Conservation (phyloP, 352 stramenopile species). For the Pythium dissimile region DNA sequence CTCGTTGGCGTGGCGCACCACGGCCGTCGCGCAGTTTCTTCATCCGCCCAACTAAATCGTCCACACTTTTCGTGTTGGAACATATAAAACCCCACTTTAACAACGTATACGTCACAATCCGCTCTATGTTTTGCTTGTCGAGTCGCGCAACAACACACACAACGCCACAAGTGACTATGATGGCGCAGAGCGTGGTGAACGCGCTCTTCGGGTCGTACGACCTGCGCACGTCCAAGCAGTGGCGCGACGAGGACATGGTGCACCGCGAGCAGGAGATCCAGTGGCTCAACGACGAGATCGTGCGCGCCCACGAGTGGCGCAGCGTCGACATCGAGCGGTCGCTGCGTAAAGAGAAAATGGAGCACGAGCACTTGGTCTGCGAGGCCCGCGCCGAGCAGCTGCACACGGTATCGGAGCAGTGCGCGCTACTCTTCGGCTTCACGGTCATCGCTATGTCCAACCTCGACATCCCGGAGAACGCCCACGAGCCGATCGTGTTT, state of each 20-base stretch:
- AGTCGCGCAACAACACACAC: too few relatives aligned
- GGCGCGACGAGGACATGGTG: constrained; percentile 66
- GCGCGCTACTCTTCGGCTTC: constrained; percentile 62
- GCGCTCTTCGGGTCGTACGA: constrained; percentile 80
- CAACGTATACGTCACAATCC: constrained; percentile 6
- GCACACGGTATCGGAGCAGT: constrained; percentile 64
- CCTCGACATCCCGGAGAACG: constrained; percentile 36
- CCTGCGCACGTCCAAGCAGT: constrained; percentile 70
- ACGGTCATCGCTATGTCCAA: constrained; percentile 68
- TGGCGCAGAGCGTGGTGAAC: constrained; percentile 53
- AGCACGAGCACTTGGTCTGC: constrained; percentile 60
- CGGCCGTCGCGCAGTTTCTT: constrained; percentile 6
- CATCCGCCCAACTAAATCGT: too few relatives aligned
- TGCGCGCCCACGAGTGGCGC: constrained; percentile 65
- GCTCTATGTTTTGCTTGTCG: too few relatives aligned
- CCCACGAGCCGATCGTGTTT: constrained; percentile 34
- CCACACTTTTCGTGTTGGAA: too few relatives aligned
- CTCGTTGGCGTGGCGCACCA: background rate
- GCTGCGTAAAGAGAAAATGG: constrained; percentile 56
- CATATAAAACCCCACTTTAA: too few relatives aligned
- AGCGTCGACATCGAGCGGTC: constrained; percentile 61
- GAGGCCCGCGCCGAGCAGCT: constrained; percentile 72
- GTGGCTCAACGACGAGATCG: constrained; percentile 74
- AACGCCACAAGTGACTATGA: constrained; percentile 15
- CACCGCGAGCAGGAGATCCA: constrained; percentile 71